Percentiles rank a stretch among this genome's conserved stretches.
Conservation (phyloP, 176 grass and related monocot species). For the Lolium multiflorum region DNA sequence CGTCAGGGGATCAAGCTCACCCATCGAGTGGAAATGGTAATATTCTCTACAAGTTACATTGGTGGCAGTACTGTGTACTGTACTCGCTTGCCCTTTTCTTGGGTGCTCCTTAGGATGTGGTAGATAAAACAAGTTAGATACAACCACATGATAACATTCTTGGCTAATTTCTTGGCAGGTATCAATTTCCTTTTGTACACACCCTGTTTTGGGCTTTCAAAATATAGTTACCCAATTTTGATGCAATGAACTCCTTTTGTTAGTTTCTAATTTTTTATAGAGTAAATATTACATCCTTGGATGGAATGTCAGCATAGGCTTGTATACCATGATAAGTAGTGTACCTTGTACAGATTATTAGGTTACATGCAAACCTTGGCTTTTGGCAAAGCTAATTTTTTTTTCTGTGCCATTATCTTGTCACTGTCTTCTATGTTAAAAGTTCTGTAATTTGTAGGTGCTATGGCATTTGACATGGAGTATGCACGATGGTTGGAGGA, state of each 20-base stretch:
- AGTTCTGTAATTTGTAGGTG: constrained; percentile 62
- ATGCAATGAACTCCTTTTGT: background rate
- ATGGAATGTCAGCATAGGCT: constrained; percentile 5
- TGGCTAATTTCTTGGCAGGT: too few relatives aligned
- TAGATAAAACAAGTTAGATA: constrained; percentile 37
- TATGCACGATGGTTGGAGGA: constrained; percentile 90
- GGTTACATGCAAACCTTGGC: constrained; percentile 12
- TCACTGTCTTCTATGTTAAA: constrained; percentile 35
- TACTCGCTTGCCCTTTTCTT: constrained; percentile 13
- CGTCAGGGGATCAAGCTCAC: constrained; percentile 75
- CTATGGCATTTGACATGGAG: constrained; percentile 88
- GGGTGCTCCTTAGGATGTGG: background rate
- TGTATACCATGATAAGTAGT: constrained; percentile 20
- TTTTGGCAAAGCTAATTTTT: background rate
- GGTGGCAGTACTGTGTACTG: constrained; percentile 10
- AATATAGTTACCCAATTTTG: background rate
- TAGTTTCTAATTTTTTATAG: background rate
- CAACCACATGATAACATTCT: background rate
- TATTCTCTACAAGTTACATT: constrained; percentile 1
- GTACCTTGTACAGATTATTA: constrained; percentile 18
- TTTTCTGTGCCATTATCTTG: constrained; percentile 25
- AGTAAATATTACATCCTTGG: background rate
- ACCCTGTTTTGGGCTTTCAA: background rate
- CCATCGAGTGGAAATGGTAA: constrained; percentile 76
- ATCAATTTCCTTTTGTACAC: background rate